phyloP scores from a whole-genome alignment of 139 green algal genomes.

The Chlorella sp. region DNA sequence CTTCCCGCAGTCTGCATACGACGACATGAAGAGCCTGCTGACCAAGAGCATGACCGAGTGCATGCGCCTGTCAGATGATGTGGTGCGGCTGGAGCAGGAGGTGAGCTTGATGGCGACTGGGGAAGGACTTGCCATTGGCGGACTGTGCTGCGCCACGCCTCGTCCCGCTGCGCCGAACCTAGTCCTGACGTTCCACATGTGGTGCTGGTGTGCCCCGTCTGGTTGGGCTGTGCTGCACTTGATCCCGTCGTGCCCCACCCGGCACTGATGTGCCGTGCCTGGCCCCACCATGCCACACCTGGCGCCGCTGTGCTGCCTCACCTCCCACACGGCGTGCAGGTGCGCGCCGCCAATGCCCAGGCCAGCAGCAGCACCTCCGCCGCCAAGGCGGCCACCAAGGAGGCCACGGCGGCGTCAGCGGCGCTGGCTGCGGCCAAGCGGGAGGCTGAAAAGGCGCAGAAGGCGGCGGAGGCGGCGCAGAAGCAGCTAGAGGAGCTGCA shows the following conservation, averaged over 20 bases:
- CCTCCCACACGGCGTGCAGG: neutral
- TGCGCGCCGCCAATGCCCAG: conserved; percentile 9
- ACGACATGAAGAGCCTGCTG: conserved; percentile 34
- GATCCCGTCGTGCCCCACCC: neutral
- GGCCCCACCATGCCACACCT: neutral
- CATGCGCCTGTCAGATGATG: conserved; percentile 32
- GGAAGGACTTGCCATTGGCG: too few species aligned
- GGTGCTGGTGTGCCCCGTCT: neutral
- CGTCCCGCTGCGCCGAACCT: neutral
- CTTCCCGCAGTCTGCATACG: conserved; percentile 18
- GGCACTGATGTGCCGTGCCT: neutral
- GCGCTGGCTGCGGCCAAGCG: conserved; percentile 6
- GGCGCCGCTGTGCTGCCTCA: neutral
- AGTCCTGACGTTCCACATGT: neutral
- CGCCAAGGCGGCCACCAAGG: conserved; percentile 14
- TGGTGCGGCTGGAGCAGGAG: conserved; percentile 15
- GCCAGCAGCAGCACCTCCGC: conserved; percentile 9
- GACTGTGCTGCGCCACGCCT: neutral
- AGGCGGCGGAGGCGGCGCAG: neutral
- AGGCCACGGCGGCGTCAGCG: conserved; percentile 15
- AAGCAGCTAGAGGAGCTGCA: neutral
- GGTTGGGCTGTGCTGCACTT: neutral
- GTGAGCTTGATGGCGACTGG: neutral
- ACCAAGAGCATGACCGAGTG: conserved; percentile 44
- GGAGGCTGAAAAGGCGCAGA: conserved; percentile 13